Conservation (phyloP, 78 protist species). For the slime mould (Dictyostelium discoideum) region DNA sequence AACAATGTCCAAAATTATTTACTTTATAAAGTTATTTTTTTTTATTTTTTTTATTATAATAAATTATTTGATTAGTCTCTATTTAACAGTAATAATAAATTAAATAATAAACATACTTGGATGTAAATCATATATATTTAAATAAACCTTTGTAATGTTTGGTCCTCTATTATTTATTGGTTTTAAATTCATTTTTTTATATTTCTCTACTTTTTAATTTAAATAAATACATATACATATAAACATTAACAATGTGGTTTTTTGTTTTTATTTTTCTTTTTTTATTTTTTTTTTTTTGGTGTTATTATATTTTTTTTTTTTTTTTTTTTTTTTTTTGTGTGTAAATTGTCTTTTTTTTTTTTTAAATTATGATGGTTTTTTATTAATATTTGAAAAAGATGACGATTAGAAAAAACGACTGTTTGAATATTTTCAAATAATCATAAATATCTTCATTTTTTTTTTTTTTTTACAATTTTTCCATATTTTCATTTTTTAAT, state of each 20-base stretch:
- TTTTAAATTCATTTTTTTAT: not conserved
- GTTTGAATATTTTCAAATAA: not conserved
- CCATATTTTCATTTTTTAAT: too few species aligned
- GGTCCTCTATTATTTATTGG: not conserved
- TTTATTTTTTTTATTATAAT: not conserved
- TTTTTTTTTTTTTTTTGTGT: too few species aligned
- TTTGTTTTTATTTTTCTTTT: too few species aligned
- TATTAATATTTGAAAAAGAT: too few species aligned
- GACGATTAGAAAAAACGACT: not conserved
- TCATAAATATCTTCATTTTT: not conserved
- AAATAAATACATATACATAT: too few species aligned
- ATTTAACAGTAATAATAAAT: too few species aligned
- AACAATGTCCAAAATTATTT: slow-evolving; percentile 11
- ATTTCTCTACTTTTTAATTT: too few species aligned
- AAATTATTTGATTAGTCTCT: too few species aligned
- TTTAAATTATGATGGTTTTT: not conserved
- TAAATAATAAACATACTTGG: slow-evolving; percentile 15
- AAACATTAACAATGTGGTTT: too few species aligned
- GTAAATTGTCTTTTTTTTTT: too few species aligned
- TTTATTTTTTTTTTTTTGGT: too few species aligned
- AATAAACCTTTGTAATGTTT: slow-evolving; percentile 7
- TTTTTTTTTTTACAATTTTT: too few species aligned
- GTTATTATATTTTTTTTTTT: not conserved
- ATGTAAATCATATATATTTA: slow-evolving; percentile 71
- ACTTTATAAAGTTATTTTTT: not conserved